Base-by-base conservation (phyloP, 495 filamentous ascomycete species). In the Xylaria acuta region DNA sequence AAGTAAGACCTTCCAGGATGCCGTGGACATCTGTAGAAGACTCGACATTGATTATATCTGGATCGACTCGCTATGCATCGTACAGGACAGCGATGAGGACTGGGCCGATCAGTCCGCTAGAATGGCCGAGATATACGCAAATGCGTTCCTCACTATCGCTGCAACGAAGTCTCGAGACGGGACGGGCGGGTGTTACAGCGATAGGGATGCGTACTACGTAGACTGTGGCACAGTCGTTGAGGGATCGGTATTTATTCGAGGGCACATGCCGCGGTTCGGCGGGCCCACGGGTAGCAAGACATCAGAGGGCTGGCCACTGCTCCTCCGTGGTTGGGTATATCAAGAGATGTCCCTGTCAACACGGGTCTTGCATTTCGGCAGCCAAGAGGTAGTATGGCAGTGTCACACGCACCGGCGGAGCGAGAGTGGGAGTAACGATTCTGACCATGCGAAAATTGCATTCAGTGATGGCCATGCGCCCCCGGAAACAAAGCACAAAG, bases 61-160 rank as follows among this genome's bases (percentile, higher is more conserved):
- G 80, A 75, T 82, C 18, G 80, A 82, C 64, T 75, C 70, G n/a
- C 70, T 80, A 14, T 81, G 80, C 73, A 81, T 81, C 36, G 47
- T 78, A 3, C 76, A 82, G 70, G 76, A 81, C 69, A 74, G 73
- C 62, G 45, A 54, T 5, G 73, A 75, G 12, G 71, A 78, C 64
- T 76, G 74, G 69, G 56, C 70, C 11, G 54, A 70, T 7, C 49
- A 70, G 22, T 54, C 51, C 25, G 9, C 51, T 1, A 54, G 30
- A 1, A 54, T 54, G 51, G 51, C 51, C 1, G 51, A 25, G 11
- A 54, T 54, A 0, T 54, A 54, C 25, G 51, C 22, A 1, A 58
- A 62, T 25, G 67, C 67, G 1, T 63, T 62, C 38, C 20, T 62
- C 1, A 70, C 67, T 6, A 36, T 70, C 25, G 54, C 54, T 1